Evolutionary conservation across 306 rosid species (phyloP).

Genomic region (Oemleria cerasiformis): DNA sequence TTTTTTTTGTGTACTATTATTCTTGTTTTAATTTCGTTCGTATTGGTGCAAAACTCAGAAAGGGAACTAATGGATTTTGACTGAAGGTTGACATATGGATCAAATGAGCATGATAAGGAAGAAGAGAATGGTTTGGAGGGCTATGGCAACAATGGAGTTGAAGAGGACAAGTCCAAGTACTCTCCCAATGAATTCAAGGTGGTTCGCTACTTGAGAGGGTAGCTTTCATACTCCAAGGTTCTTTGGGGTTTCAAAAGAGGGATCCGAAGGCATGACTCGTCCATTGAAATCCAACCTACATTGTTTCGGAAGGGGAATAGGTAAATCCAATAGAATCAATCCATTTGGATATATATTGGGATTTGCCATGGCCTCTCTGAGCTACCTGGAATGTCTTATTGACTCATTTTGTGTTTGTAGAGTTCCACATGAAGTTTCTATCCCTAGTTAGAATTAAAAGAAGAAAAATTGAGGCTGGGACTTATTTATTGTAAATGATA

Average conservation of each 20-base stretch:
- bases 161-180: slow-evolving; percentile 6
- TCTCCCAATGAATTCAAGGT: slow-evolving; percentile 21
- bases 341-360: background rate
- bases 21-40: background rate
- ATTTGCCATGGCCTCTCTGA: background rate
- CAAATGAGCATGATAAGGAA: slow-evolving; percentile 16
- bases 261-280: slow-evolving; percentile 26
- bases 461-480: background rate
- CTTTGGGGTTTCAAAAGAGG: slow-evolving; percentile 19
- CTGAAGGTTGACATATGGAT: slow-evolving; percentile 24
- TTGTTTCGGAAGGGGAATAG: slow-evolving; percentile 7
- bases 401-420: slow-evolving; percentile 2
- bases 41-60: background rate
- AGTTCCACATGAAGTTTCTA: background rate
- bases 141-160: slow-evolving; percentile 4
- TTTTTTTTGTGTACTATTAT: background rate
- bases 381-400: background rate
- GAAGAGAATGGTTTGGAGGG: slow-evolving; percentile 9
- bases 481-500: slow-evolving; percentile 1
- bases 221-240: slow-evolving; percentile 33
- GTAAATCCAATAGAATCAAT: background rate
- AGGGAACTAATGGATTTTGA: slow-evolving; percentile 10
- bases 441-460: background rate
- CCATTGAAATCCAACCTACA: slow-evolving; percentile 4
- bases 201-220: slow-evolving; percentile 29